Base-by-base conservation (phyloP, 73 alveolate genomes). In the Paramecium primaurelia region DNA sequence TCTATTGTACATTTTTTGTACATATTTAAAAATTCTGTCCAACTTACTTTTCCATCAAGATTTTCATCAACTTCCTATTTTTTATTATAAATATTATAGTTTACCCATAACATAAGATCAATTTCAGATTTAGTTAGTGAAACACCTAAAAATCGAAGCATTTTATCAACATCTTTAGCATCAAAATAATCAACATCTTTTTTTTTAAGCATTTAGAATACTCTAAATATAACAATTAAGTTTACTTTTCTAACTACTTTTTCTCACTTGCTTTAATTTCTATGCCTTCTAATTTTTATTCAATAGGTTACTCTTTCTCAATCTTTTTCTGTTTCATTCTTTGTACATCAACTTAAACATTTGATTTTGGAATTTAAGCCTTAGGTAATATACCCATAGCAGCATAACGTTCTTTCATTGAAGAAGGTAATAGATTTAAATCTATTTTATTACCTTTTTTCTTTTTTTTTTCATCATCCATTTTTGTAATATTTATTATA, bases 1-100 rank as follows among this genome's bases (percentile, higher is more conserved):
- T 97, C 99, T 8, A 94, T 93, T 32, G 95, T 93, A 92, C 99
- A 97, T 71, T 98, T 95, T 91, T 97, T 97, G 92, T 97, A 97
- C 99, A 97, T 97, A 75, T 96, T 93, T 58, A 95, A 98, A 93
- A 97, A 97, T 91, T 97, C 99, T 83, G 94, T 97, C 77, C 95
- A 92, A 58, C 97, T 92, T 25, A 97, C 98, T 92, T 92, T 95
- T 59, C 98, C 97, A 95, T 97, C 99, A 71, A 97, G 92, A 95
- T 97, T 97, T 59, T 97, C 98, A 97, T 97, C 99, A 36, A 97
- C 99, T 95, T 97, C 99, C 99, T 96, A 96, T 12, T 84, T 22
- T 77, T 60, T 71, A 93, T 88, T 60, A 14, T 54, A 18, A 54
- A 18, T 84, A 40, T 3, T 28, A 2, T 68, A 59, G 8, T 59